These are phyloP conservation scores for Adansonia digitata DNA, from an alignment of 345 rosid species.

Conservation along the genomic window DNA sequence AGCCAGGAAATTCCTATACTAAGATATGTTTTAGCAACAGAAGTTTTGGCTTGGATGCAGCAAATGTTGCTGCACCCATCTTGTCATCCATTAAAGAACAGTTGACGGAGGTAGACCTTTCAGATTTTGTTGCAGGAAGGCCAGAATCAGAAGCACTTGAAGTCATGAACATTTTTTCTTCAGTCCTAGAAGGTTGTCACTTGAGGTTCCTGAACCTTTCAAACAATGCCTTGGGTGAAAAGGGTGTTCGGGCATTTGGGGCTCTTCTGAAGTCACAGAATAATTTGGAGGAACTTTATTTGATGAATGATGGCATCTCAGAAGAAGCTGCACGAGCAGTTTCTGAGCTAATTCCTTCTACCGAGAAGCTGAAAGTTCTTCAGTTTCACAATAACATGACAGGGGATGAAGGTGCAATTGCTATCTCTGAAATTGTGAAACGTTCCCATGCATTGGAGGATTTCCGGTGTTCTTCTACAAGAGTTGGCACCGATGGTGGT, in stretches of 20 bases:
- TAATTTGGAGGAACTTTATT: neutral
- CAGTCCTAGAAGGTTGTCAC: neutral
- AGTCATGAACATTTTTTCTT: slow-evolving; percentile 1
- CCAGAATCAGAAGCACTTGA: slow-evolving; percentile 80
- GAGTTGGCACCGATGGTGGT: neutral
- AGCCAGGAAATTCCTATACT: slow-evolving; percentile 1
- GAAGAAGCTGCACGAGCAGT: neutral
- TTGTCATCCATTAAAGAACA: neutral
- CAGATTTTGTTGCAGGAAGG: slow-evolving; percentile 87
- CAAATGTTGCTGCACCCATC: neutral
- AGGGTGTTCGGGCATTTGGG: neutral
- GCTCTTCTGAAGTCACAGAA: neutral
- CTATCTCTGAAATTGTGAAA: slow-evolving; percentile 1
- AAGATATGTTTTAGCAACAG: slow-evolving; percentile 5
- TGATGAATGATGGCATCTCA: neutral
- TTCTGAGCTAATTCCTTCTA: neutral
- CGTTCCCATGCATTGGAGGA: neutral
- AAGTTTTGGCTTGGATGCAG: neutral
- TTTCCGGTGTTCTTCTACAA: neutral
- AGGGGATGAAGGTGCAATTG: slow-evolving; percentile 19
- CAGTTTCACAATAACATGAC: slow-evolving; percentile 77
- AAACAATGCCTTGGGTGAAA: slow-evolving; percentile 1
- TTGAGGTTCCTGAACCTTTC: neutral
- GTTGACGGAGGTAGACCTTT: slow-evolving; percentile 37
- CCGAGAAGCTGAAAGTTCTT: neutral